Conservation (phyloP, 1,284 basidiomycete genomes). For the Sporisorium iseilematis-ciliati region DNA sequence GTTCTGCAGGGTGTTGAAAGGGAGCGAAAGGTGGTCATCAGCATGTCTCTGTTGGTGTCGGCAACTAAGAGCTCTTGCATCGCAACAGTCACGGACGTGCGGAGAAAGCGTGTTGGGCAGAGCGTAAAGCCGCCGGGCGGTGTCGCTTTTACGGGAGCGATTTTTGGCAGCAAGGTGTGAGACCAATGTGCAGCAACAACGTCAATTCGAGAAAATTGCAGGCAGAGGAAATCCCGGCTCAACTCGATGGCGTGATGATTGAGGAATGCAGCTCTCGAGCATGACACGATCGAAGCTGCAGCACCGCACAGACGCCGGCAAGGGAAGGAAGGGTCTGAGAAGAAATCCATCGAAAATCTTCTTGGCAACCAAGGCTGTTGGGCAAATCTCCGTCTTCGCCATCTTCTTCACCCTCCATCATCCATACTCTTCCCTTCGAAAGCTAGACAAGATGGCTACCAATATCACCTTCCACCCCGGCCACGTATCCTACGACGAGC, state of each 20-base stretch:
- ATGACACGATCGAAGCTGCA: slow-evolving; percentile 2
- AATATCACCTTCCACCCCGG: slow-evolving; percentile 88
- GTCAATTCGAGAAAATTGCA: neutral
- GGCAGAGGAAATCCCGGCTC: neutral
- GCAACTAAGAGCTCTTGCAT: neutral
- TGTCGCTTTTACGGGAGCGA: slow-evolving; percentile 11
- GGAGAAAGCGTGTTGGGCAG: neutral
- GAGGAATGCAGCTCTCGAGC: neutral
- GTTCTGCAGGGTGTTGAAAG: neutral
- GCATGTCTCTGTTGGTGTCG: neutral
- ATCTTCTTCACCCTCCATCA: neutral
- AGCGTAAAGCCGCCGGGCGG: neutral
- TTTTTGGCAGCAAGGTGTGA: neutral
- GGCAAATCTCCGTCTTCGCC: neutral
- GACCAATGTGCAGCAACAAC: neutral
- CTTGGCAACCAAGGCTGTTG: neutral
- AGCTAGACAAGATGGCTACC: slow-evolving; percentile 76
- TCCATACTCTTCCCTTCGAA: neutral
- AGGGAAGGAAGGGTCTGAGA: slow-evolving; percentile 3
- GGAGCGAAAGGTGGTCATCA: too few species aligned
- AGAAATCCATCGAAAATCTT: slow-evolving; percentile 16
- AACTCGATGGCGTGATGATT: slow-evolving; percentile 7
- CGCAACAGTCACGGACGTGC: neutral
- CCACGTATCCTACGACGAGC: slow-evolving; percentile 68
- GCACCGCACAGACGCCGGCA: slow-evolving; percentile 24